Conservation (phyloP, 768 basidiomycete genomes). For the Trametes cingulata region DNA sequence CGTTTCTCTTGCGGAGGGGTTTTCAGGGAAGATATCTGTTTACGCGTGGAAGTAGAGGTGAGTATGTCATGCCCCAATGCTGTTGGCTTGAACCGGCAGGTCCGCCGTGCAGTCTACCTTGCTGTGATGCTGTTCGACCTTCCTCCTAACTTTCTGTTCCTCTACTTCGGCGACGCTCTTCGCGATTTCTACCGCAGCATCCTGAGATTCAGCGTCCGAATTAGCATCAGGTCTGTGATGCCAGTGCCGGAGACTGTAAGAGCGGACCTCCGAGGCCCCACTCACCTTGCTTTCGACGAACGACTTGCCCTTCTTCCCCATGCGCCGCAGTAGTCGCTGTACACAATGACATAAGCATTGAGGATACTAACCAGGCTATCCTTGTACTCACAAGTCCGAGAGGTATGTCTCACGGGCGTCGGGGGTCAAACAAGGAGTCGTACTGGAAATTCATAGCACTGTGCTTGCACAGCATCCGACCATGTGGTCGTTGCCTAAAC, state of each 20-base stretch:
- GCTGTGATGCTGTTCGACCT: constrained; percentile 16
- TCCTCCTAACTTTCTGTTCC: constrained; percentile 23
- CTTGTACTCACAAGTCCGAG: background rate
- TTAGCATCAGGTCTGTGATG: background rate
- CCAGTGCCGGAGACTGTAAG: too few relatives aligned
- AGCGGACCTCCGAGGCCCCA: background rate
- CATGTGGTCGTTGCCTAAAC: background rate
- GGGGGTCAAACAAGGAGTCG: background rate
- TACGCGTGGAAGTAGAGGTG: background rate
- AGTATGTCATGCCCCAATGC: background rate
- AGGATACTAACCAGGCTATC: background rate
- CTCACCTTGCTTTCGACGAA: constrained; percentile 27
- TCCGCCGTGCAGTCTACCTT: constrained; percentile 11
- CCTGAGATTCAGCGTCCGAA: constrained; percentile 9
- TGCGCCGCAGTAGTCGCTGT: background rate
- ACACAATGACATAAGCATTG: too few relatives aligned
- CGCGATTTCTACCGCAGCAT: constrained; percentile 25
- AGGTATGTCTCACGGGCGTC: background rate
- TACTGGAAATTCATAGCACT: background rate
- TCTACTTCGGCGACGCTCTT: constrained; percentile 19
- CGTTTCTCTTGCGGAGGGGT: background rate
- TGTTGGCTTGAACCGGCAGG: constrained; percentile 5
- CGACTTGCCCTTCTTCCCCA: constrained; percentile 3
- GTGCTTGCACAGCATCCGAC: constrained; percentile 1
- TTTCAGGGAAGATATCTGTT: background rate